Conservation (phyloP, 768 basidiomycete species). For the Mycena maculata region DNA sequence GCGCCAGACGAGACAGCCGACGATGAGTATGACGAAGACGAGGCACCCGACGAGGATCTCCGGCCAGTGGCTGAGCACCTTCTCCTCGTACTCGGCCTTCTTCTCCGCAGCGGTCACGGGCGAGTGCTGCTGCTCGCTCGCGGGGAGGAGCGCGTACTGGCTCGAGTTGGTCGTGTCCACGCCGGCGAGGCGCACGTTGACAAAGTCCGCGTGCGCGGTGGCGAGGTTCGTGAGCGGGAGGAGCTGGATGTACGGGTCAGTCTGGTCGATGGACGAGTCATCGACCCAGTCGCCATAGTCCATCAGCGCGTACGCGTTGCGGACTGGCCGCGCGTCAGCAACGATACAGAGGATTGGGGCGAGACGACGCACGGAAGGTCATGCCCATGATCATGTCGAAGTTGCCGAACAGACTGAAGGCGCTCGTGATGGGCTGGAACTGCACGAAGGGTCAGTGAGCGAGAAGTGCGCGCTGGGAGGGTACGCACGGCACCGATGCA, state of each 20-base stretch:
- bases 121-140: slow-evolving; percentile 42
- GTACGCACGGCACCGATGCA: slow-evolving; percentile 56
- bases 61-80: slow-evolving; percentile 77
- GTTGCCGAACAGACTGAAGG: slow-evolving; percentile 50
- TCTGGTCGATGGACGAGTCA: slow-evolving; percentile 49
- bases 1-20: slow-evolving; percentile 53
- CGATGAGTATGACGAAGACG: slow-evolving; percentile 55
- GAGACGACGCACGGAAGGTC: slow-evolving; percentile 67
- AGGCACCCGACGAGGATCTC: slow-evolving; percentile 73
- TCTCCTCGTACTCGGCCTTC: slow-evolving; percentile 72
- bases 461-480: background rate
- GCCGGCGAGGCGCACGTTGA: slow-evolving; percentile 48
- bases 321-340: slow-evolving; percentile 53
- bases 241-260: slow-evolving; percentile 71
- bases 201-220: slow-evolving; percentile 53
- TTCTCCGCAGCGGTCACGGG: slow-evolving; percentile 68
- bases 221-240: slow-evolving; percentile 64
- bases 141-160: slow-evolving; percentile 59
- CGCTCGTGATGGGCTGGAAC: slow-evolving; percentile 77
- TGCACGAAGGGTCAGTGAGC: slow-evolving; percentile 38
- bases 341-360: background rate
- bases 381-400: slow-evolving; percentile 81
- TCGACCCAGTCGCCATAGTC: slow-evolving; percentile 73
- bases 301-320: slow-evolving; percentile 72
- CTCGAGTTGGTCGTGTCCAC: slow-evolving; percentile 54